phyloP scores from a whole-genome alignment of 2,329 filamentous ascomycete genomes.

The Botrytis sinoallii region DNA sequence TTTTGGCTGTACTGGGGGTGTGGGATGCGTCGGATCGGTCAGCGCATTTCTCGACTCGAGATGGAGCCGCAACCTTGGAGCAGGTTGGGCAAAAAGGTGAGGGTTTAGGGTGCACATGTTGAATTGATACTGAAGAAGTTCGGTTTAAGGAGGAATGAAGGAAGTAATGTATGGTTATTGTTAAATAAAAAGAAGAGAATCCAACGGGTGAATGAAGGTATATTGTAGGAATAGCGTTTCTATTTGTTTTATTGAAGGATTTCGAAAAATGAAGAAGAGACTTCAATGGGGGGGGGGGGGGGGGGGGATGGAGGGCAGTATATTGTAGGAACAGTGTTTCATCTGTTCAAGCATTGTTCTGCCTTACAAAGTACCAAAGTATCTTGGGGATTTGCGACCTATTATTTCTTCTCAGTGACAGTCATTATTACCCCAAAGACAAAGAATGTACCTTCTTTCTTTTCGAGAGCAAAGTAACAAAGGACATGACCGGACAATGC shows the following conservation, averaged over 20 bases:
- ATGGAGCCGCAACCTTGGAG: background rate
- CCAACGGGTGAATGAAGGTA: too few species aligned
- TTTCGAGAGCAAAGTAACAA: background rate
- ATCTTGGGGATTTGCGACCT: background rate
- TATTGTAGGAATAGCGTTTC: background rate
- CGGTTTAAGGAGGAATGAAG: background rate
- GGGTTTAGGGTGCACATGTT: background rate
- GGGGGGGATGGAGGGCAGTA: too few species aligned
- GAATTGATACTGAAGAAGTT: background rate
- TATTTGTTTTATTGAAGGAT: too few species aligned
- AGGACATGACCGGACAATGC: background rate
- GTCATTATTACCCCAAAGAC: background rate
- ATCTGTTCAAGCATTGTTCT: constrained; percentile 8
- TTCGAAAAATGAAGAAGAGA: background rate
- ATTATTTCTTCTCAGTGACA: background rate
- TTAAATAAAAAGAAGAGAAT: background rate
- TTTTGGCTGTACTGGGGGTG: background rate
- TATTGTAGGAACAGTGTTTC: background rate
- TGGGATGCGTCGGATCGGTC: background rate
- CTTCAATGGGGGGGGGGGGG: background rate
- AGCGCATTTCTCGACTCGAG: background rate
- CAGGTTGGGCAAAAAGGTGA: background rate
- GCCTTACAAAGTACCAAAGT: background rate
- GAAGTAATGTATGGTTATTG: background rate
- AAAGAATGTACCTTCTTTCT: background rate